Evolutionary conservation across 2,329 filamentous ascomycete species (phyloP), one percentile per base, ranked within the genome.

Genomic region (Huntiella decipiens): DNA sequence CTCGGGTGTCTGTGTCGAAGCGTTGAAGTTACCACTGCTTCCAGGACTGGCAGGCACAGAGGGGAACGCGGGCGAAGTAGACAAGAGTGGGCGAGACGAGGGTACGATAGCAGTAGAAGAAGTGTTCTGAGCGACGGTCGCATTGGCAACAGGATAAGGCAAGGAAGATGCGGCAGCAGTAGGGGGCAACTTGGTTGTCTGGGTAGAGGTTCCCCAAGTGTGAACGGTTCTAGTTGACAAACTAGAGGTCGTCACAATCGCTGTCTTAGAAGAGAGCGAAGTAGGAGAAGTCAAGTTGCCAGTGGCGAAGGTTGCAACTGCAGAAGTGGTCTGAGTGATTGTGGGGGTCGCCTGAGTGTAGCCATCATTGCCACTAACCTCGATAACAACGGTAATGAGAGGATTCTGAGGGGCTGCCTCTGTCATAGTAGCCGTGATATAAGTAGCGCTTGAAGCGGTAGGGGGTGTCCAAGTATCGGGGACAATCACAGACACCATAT

Each of bases 331-430:
- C 8, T 19, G 13, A 7, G 41, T 34, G 13, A 22, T 32, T 12
- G 37, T 40, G 16, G 13, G 17, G 4, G 32, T 22, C 40, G 19
- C 34, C 7, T 13, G 15, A 16, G 13, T 11, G 13, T 31, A 15
- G 2, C 15, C 12, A 15, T 16, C 7, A 4, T n/a, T 17, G 15
- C 2, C 36, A 34, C 22, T 40, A 12, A 41, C 38, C 10, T 39
- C 28, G 38, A 49, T 49, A 10, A 46, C 31, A 40, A 49, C 38
- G 7, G 47, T 49, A n/a, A 49, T 33, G 19, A 46, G 39, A 15
- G 47, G 47, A n/a, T 46, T 41, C 15, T 36, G 39, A 32, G 34
- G n/a, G 13, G 38, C 44, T 8, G 39, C 46, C 8, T 36, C 39
- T 22, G 38, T 41, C 13, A 48, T 36, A 42, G 42, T 48, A n/a